phyloP scores from a whole-genome alignment of 805 yeast genomes.

The Candida corydali region DNA sequence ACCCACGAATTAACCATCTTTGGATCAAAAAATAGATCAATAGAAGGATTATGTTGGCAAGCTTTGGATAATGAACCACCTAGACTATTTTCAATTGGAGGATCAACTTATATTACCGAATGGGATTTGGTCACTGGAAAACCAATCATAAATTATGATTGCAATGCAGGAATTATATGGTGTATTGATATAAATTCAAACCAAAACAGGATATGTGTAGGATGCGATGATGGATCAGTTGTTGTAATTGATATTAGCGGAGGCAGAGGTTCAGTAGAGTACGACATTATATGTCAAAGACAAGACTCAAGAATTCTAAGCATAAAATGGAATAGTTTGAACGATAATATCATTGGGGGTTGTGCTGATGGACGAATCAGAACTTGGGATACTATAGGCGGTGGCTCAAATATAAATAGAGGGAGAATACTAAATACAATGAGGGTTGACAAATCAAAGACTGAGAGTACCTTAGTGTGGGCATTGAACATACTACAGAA shows the following conservation, averaged over 20 bases:
- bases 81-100: constrained; percentile 89
- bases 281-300: constrained; percentile 70
- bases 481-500: constrained; percentile 60
- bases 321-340: constrained; percentile 62
- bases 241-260: constrained; percentile 81
- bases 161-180: constrained; percentile 95
- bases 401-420: constrained; percentile 36
- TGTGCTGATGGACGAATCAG: constrained; percentile 93
- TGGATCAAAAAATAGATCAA: constrained; percentile 79
- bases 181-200: constrained; percentile 64
- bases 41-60: constrained; percentile 89
- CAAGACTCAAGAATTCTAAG: constrained; percentile 79
- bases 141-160: constrained; percentile 74
- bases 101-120: constrained; percentile 85
- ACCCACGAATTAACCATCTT: constrained; percentile 63
- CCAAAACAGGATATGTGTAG: constrained; percentile 71
- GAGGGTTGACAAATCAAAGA: constrained; percentile 86
- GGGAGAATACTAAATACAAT: constrained; percentile 78
- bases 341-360: constrained; percentile 75
- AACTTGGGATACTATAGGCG: constrained; percentile 51
- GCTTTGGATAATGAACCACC: constrained; percentile 53
- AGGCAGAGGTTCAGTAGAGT: constrained; percentile 80
- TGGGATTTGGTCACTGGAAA: constrained; percentile 79
- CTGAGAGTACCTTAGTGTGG: constrained; percentile 92
- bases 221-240: constrained; percentile 93